A percentile compares a stretch with the other conserved stretches of the same genome.
Evolutionary conservation across 2,329 filamentous ascomycete species (phyloP).

Genomic region (Talaromyces atroroseus): DNA sequence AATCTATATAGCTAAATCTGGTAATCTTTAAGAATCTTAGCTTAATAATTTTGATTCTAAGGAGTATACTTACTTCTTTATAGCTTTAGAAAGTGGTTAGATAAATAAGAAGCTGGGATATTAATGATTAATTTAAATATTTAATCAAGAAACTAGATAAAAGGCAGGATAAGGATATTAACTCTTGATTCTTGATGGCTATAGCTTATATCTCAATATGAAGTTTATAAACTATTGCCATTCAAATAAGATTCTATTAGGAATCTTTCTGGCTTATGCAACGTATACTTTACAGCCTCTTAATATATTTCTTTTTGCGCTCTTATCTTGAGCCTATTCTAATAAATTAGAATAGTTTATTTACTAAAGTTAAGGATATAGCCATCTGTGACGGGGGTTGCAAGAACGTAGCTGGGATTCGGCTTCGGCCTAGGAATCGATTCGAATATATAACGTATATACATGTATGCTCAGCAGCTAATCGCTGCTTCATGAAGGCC

Average conservation of each 20-base stretch:
- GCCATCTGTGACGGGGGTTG: too few relatives aligned
- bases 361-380: not conserved
- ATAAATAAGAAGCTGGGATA: not conserved
- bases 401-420: too few relatives aligned
- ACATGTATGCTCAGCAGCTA: too few relatives aligned
- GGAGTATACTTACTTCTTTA: not conserved
- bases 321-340: not conserved
- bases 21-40: conserved; percentile 17
- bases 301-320: not conserved
- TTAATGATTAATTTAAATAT: not conserved
- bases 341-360: too few relatives aligned
- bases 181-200: not conserved
- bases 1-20: conserved; percentile 17
- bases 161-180: not conserved
- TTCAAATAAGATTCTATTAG: not conserved
- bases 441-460: too few relatives aligned
- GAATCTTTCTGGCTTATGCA: not conserved
- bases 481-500: too few relatives aligned
- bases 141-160: not conserved
- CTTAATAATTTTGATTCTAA: conserved; percentile 12
- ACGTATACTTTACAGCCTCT: conserved; percentile 2
- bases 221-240: not conserved
- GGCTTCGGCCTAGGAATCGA: too few relatives aligned
- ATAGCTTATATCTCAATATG: not conserved
- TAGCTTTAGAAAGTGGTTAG: not conserved